Evolutionary conservation across 108 stramenopile species (phyloP), one percentile per base, ranked within the genome.

Genomic region (Schizochytrium sp.): DNA sequence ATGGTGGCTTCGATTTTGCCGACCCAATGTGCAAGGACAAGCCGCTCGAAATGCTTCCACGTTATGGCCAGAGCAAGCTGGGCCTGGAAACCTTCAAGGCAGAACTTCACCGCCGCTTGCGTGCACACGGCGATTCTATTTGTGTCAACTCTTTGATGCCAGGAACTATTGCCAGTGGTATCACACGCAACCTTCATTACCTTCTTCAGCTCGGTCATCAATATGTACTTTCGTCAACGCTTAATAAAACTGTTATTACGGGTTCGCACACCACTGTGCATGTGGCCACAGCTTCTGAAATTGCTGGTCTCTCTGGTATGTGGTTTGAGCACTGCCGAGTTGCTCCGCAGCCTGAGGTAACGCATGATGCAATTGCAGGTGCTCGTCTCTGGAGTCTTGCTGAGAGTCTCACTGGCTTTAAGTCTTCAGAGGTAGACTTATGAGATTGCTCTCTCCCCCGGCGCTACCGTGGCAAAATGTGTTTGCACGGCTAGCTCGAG

Each of bases 401-500:
- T 7, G 64, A 69, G 64, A 7, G 44, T 38, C 64, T 69, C 19
- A 69, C 64, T 8, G 64, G 3, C 64, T 15, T 69, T 44, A 69
- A 69, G 64, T 69, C 64, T 15, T 38, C 40, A 15, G 64, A 69
- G 64, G 64, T 69, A 8, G 64, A 3, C 28, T 69, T 69, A 44
- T 69, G 15, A 15, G 64, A 8, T 15, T 44, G 7, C 15, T 69
- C 64, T 1, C 44, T 38, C 40, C 64, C 64, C 64, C 10, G 64
- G 28, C 28, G 64, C 64, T 44, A 69, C 8, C 8, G 64, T 44
- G 12, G 76, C 76, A 5, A 83, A 42, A 42, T 55, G 53, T 3
- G 76, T 83, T 83, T 83, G 76, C 53, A 83, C 76, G 5, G 76
- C 76, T 10, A 83, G 76, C 5, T 83, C 53, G 10, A 83, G 53